Evolutionary conservation across 768 basidiomycete genomes (phyloP).

Genomic region (Lactarius sp.): DNA sequence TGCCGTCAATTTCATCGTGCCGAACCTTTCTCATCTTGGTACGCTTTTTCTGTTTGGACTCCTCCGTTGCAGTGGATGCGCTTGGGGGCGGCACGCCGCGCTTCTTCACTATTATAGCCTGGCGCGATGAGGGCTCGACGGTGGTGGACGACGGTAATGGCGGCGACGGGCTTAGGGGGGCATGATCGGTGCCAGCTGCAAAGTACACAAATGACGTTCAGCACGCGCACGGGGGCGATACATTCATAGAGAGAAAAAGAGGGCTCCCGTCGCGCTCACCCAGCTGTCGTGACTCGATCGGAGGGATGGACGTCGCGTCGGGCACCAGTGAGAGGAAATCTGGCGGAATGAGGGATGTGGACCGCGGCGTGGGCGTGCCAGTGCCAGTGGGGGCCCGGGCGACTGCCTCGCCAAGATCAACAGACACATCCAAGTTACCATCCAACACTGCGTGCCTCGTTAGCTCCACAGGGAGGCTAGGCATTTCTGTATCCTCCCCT

Average conservation of each 20-base stretch:
- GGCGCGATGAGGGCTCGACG: neutral
- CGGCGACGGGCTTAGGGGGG: neutral
- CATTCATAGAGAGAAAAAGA: too few species aligned
- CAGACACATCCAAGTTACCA: constrained; percentile 6
- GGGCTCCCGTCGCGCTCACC: neutral
- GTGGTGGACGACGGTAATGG: neutral
- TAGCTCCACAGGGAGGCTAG: neutral
- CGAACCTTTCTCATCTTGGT: constrained; percentile 1
- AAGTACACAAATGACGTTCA: neutral
- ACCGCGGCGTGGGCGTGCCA: neutral
- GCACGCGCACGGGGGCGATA: neutral
- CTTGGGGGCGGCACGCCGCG: neutral
- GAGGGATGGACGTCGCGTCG: neutral
- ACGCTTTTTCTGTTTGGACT: neutral
- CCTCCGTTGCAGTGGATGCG: neutral
- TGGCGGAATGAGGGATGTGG: neutral
- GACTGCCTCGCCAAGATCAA: constrained; percentile 14
- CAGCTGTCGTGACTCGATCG: neutral
- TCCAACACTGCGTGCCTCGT: neutral
- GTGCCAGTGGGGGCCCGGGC: constrained; percentile 2
- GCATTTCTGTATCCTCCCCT: neutral
- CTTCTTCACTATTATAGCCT: constrained; percentile 14
- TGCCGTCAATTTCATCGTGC: constrained; percentile 25
- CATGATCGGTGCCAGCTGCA: neutral
- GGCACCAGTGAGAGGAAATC: neutral